Evolutionary conservation across 2,329 filamentous ascomycete genomes (phyloP).

Genomic region (Diaporthe sp.): DNA sequence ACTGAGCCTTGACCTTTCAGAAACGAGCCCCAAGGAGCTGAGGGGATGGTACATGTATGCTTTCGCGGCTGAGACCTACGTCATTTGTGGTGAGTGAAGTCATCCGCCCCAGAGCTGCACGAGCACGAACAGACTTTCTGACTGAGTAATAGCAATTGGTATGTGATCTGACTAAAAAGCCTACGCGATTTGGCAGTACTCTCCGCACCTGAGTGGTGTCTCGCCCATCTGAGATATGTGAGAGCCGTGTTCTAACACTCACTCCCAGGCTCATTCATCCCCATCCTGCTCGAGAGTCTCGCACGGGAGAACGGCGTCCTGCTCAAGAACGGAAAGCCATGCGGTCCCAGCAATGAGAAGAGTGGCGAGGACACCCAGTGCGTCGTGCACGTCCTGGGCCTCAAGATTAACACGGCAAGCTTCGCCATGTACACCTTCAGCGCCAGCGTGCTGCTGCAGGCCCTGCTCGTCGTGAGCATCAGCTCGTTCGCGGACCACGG

Average conservation of each 20-base stretch:
- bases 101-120: background rate
- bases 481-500: conserved; percentile 97
- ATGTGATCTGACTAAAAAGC: conserved; percentile 38
- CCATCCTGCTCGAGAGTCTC: conserved; percentile 93
- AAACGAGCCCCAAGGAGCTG: conserved; percentile 89
- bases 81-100: conserved; percentile 82
- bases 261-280: conserved; percentile 86
- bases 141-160: conserved; percentile 47
- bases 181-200: background rate
- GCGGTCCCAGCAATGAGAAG: conserved; percentile 74
- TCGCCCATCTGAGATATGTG: conserved; percentile 18
- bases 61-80: conserved; percentile 96
- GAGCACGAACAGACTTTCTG: conserved; percentile 5
- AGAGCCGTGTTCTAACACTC: conserved; percentile 40
- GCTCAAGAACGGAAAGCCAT: conserved; percentile 82
- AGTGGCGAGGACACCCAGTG: conserved; percentile 72
- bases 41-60: conserved; percentile 96
- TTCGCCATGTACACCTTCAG: conserved; percentile 99
- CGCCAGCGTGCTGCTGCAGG: conserved; percentile 89
- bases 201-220: background rate
- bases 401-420: conserved; percentile 94
- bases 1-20: conserved; percentile 19
- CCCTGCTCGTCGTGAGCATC: conserved; percentile 93
- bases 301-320: conserved; percentile 93
- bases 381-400: conserved; percentile 83